A percentile compares a stretch with the other conserved stretches of the same genome.
Conservation (phyloP, 208 protist species). For the Acanthamoeba culbertsoni region DNA sequence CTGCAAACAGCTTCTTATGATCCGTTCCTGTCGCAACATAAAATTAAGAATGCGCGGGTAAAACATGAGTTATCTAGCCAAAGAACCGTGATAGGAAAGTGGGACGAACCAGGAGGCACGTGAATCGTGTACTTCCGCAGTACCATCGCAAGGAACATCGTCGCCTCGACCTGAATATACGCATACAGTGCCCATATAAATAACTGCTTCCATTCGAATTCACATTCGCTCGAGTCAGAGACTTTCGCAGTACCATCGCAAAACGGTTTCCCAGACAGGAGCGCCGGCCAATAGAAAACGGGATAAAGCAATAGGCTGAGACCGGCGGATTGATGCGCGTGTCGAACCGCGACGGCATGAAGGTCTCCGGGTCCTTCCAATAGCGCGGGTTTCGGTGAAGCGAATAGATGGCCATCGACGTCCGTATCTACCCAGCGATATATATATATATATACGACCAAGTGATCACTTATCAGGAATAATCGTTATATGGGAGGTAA, state of each 20-base stretch:
- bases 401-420: not conserved
- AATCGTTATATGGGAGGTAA: too few species aligned
- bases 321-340: not conserved
- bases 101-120: not conserved
- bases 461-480: too few species aligned
- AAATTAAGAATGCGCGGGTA: too few species aligned
- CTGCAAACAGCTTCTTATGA: not conserved
- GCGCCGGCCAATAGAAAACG: not conserved
- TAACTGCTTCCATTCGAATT: not conserved
- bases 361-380: not conserved
- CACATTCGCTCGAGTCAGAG: not conserved
- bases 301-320: not conserved
- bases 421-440: not conserved
- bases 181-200: too few species aligned
- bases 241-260: not conserved
- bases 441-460: too few species aligned
- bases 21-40: not conserved
- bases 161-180: slow-evolving; percentile 22
- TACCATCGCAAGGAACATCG: not conserved
- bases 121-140: not conserved
- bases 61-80: too few species aligned
- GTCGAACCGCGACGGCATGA: not conserved
- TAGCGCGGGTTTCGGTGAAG: not conserved
- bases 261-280: not conserved
- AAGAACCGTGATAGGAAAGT: too few species aligned